These are phyloP conservation scores for Cladobotryum mycophilum DNA, from an alignment of 2,329 filamentous ascomycete species.

Conservation along the genomic window DNA sequence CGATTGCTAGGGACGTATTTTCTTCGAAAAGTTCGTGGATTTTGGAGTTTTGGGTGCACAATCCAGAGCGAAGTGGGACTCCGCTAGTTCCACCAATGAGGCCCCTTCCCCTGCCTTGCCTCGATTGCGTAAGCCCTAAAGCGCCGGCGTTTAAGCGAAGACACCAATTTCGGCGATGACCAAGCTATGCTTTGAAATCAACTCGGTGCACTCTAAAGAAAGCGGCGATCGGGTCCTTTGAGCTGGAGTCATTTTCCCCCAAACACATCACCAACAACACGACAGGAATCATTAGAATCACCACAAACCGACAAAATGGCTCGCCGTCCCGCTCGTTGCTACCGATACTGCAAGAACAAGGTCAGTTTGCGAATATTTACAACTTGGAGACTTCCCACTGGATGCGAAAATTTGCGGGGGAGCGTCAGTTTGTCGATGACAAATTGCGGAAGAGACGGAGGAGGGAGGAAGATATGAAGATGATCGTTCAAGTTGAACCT, in stretches of 20 bases:
- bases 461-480: not conserved
- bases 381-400: not conserved
- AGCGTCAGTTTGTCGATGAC: constrained; percentile 1
- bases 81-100: constrained; percentile 25
- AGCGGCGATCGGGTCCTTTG: constrained; percentile 23
- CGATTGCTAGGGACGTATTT: constrained; percentile 19
- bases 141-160: constrained; percentile 31
- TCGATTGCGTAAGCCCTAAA: constrained; percentile 30
- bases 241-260: constrained; percentile 25
- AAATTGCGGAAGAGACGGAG: not conserved
- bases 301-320: constrained; percentile 82
- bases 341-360: constrained; percentile 99
- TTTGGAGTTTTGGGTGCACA: constrained; percentile 13
- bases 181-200: constrained; percentile 51
- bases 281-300: constrained; percentile 28
- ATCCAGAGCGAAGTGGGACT: constrained; percentile 16
- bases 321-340: constrained; percentile 98
- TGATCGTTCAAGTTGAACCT: not conserved
- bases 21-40: constrained; percentile 19
- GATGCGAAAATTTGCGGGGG: constrained; percentile 11
- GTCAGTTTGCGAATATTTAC: constrained; percentile 45
- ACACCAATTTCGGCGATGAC: constrained; percentile 24
- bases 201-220: constrained; percentile 25
- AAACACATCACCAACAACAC: constrained; percentile 30
- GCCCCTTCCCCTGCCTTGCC: not conserved